phyloP scores from a whole-genome alignment of 352 stramenopile genomes.

The Globisporangium nunn region DNA sequence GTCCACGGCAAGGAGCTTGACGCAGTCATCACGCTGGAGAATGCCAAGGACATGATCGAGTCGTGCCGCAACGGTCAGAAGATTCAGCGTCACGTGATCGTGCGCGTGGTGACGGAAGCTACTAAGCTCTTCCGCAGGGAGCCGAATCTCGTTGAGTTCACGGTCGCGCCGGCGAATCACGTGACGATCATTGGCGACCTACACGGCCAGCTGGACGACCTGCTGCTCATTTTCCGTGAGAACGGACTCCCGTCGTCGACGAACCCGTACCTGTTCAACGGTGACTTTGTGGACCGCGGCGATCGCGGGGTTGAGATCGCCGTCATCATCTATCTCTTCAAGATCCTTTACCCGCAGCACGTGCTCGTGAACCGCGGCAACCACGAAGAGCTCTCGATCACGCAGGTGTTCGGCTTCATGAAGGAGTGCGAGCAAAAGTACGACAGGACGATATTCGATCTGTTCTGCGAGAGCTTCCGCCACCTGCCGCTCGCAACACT shows the following conservation, averaged over 20 bases:
- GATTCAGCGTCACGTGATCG: conserved; percentile 68
- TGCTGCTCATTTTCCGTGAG: conserved; percentile 77
- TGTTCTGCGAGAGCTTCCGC: conserved; percentile 79
- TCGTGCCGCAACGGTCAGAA: conserved; percentile 74
- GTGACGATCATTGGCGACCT: conserved; percentile 79
- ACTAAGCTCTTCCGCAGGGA: conserved; percentile 41
- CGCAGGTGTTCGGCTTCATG: conserved; percentile 84
- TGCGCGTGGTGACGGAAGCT: conserved; percentile 62
- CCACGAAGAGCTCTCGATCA: conserved; percentile 84
- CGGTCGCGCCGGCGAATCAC: conserved; percentile 62
- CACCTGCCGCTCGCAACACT: conserved; percentile 70
- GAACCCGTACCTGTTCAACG: conserved; percentile 86
- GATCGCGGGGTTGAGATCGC: conserved; percentile 75
- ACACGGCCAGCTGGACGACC: conserved; percentile 80
- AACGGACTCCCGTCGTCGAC: conserved; percentile 67
- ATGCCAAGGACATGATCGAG: conserved; percentile 65
- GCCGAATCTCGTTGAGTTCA: conserved; percentile 63
- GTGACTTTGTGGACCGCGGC: conserved; percentile 79
- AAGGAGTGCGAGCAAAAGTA: conserved; percentile 84
- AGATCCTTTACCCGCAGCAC: conserved; percentile 63
- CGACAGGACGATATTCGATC: conserved; percentile 66
- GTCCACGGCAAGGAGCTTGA: conserved; percentile 50
- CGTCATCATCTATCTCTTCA: conserved; percentile 79
- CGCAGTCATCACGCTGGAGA: conserved; percentile 54
- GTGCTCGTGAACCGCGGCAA: conserved; percentile 83